Evolutionary conservation across 2,329 filamentous ascomycete genomes (phyloP).

Genomic region (Onygena corvina): DNA sequence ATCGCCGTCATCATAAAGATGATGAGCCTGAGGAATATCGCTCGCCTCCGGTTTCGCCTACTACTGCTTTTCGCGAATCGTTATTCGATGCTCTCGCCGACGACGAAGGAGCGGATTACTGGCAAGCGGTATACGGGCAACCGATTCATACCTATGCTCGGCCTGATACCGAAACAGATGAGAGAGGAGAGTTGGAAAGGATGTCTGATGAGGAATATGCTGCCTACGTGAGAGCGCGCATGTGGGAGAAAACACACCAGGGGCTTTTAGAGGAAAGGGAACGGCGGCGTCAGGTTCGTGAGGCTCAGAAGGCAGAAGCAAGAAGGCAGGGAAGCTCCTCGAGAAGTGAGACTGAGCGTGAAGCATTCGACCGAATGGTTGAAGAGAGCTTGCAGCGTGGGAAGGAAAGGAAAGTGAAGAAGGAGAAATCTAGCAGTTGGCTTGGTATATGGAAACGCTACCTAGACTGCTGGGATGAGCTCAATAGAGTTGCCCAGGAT

Average conservation of each 20-base stretch:
- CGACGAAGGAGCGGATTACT: constrained; percentile 89
- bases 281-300: constrained; percentile 43
- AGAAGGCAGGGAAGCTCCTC: constrained; percentile 22
- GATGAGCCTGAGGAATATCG: constrained; percentile 9
- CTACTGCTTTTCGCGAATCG: constrained; percentile 76
- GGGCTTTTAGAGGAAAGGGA: constrained; percentile 67
- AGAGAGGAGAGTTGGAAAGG: constrained; percentile 52
- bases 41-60: constrained; percentile 44
- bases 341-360: constrained; percentile 22
- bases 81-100: constrained; percentile 95
- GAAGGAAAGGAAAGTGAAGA: constrained; percentile 48
- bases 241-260: constrained; percentile 93
- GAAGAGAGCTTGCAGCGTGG: constrained; percentile 57
- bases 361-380: constrained; percentile 49
- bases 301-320: constrained; percentile 36
- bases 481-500: constrained; percentile 24
- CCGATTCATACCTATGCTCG: constrained; percentile 71
- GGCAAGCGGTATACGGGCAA: constrained; percentile 93
- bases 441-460: constrained; percentile 55
- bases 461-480: constrained; percentile 47
- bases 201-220: constrained; percentile 95
- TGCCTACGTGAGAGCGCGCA: constrained; percentile 66
- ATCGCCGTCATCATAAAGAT: constrained; percentile 21
- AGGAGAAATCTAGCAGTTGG: constrained; percentile 35
- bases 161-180: constrained; percentile 36